A percentile compares a stretch with the other conserved stretches of the same genome.
phyloP scores from a whole-genome alignment of 2,329 filamentous ascomycete genomes.

The Balansia obtecta region DNA sequence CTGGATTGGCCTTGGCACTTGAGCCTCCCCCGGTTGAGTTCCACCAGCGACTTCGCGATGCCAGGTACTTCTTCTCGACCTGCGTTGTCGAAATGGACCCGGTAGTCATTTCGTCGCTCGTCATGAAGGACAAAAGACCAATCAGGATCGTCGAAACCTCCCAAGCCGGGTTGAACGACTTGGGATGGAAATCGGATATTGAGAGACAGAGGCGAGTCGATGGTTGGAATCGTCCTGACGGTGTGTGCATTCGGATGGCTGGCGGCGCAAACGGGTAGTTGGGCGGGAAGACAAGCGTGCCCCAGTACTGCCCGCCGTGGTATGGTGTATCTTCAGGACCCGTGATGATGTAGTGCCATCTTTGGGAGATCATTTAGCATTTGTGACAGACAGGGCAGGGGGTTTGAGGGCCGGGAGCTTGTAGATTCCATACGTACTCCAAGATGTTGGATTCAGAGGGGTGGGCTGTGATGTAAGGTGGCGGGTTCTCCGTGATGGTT shows the following conservation, averaged over 20 bases:
- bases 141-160: slow-evolving; percentile 94
- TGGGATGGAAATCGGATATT: slow-evolving; percentile 95
- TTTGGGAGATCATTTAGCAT: slow-evolving; percentile 19
- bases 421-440: slow-evolving; percentile 48
- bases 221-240: slow-evolving; percentile 87
- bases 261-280: slow-evolving; percentile 97
- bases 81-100: slow-evolving; percentile 71
- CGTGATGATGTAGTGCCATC: slow-evolving; percentile 92
- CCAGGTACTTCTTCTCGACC: slow-evolving; percentile 65
- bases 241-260: slow-evolving; percentile 97
- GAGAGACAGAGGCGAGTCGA: slow-evolving; percentile 85
- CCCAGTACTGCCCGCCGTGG: slow-evolving; percentile 94
- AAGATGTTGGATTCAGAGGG: slow-evolving; percentile 86
- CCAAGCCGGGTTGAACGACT: slow-evolving; percentile 97
- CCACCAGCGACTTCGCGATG: slow-evolving; percentile 80
- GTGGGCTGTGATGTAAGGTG: slow-evolving; percentile 79
- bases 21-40: slow-evolving; percentile 87
- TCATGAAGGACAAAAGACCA: slow-evolving; percentile 94
- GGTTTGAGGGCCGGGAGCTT: not conserved
- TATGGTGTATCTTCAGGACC: slow-evolving; percentile 92
- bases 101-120: slow-evolving; percentile 95
- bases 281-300: slow-evolving; percentile 84
- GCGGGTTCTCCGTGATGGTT: slow-evolving; percentile 58
- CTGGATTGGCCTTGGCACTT: slow-evolving; percentile 38
- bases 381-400: no score